Evolutionary conservation across 176 grass and related monocot genomes (phyloP), one percentile per base, ranked within the genome.

Genomic region (Lolium multiflorum): DNA sequence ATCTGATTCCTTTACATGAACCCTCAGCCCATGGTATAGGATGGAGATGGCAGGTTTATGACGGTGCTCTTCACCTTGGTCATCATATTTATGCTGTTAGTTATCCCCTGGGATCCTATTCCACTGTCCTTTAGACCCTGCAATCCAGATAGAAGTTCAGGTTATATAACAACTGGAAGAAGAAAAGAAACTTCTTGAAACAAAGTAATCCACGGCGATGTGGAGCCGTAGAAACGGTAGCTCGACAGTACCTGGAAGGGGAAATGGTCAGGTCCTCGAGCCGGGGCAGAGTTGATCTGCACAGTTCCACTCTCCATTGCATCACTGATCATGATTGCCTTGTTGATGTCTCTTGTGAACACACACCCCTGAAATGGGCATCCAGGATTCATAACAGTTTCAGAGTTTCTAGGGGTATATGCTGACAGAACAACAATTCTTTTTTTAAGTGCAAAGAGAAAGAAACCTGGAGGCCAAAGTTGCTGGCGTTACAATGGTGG

Each of bases 1-100:
- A 44, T 71, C 11, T 17, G 72, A 18, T 18, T 54, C 37, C 1
- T 38, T 7, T 84, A 82, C 43, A 78, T 46, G 59, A 70, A 85
- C 73, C 48, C 54, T 97, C 79, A 98, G 44, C 97, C 97, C 90
- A 96, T 98, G 13, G 97, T 93, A 89, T 96, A 98, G 87, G 93
- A 92, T 47, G 97, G 94, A 37, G 88, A 90, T 6, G 94, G 94
- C 28, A 98, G 82, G 88, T 98, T 98, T 81, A 98, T 96, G 51
- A 98, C 97, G 54, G 87, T 94, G 87, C 94, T 98, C 91, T 98
- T 98, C 61, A 98, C 85, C 82, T 98, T 98, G 39, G 92, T 93
- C 97, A 98, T 98, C 97, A 98, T 98, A 82, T 94, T 98, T 71
- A 98, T 98, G 71, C 97, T 98, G 88, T 98, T 98, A 44, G 92